Evolutionary conservation across 202 grass and related monocot genomes (phyloP).

Genomic region (Eragrostis tef): DNA sequence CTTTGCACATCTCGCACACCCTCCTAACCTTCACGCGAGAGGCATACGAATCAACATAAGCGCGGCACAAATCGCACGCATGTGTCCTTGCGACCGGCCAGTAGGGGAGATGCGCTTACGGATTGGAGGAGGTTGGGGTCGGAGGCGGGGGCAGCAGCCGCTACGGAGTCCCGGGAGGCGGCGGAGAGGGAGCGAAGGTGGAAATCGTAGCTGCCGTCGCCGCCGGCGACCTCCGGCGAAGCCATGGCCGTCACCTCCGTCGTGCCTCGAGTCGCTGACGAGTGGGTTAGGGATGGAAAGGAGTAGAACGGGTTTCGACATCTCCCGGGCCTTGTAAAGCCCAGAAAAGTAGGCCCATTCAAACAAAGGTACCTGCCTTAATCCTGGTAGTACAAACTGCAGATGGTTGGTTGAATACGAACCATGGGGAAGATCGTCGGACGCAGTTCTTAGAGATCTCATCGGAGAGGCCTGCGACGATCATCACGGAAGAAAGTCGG

Average conservation of each 20-base stretch:
- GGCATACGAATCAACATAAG: not conserved
- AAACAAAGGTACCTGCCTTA: too few relatives aligned
- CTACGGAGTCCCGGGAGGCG: constrained; percentile 68
- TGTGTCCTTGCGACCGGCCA: not conserved
- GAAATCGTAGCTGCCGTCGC: constrained; percentile 77
- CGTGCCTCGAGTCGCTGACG: not conserved
- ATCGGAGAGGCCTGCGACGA: too few relatives aligned
- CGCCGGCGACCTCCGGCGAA: constrained; percentile 49
- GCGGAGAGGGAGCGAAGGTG: constrained; percentile 89
- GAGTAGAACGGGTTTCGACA: too few relatives aligned
- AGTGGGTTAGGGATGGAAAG: not conserved
- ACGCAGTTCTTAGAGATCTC: too few relatives aligned
- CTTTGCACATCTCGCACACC: constrained; percentile 75
- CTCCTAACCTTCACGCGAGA: constrained; percentile 55
- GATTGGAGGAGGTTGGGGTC: constrained; percentile 88
- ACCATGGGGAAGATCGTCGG: too few relatives aligned
- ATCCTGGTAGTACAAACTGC: too few relatives aligned
- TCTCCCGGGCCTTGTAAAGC: too few relatives aligned
- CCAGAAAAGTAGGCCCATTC: too few relatives aligned
- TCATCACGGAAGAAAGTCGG: too few relatives aligned
- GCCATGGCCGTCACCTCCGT: constrained; percentile 50
- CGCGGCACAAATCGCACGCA: not conserved
- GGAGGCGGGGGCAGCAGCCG: constrained; percentile 64
- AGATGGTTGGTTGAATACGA: too few relatives aligned
- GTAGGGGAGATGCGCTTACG: constrained; percentile 47